A percentile compares a stretch with the other conserved stretches of the same genome.
These are phyloP conservation scores for Gossypium longicalyx DNA, from an alignment of 345 rosid genomes.

Conservation along the genomic window DNA sequence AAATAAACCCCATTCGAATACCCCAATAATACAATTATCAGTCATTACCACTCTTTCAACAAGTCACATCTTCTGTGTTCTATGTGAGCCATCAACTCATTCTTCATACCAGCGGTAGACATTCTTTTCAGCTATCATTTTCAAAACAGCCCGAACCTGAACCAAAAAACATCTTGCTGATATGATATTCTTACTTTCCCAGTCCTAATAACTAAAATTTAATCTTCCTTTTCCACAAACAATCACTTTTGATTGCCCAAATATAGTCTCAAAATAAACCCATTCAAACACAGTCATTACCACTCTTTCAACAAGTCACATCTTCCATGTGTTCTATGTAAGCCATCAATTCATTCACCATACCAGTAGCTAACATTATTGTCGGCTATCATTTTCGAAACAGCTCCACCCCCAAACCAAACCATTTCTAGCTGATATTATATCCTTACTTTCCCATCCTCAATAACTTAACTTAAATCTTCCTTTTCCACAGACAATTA, in stretches of 20 bases:
- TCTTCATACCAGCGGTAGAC: background rate
- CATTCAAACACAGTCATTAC: too few relatives aligned
- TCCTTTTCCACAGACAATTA: background rate
- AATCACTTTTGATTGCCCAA: too few relatives aligned
- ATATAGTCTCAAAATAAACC: too few relatives aligned
- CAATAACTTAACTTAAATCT: background rate
- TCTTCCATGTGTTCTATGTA: background rate
- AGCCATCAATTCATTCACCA: background rate
- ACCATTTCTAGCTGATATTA: background rate
- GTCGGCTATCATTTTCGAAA: background rate
- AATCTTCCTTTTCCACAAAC: background rate
- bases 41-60: background rate
- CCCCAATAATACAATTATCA: too few relatives aligned
- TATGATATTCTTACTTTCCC: background rate
- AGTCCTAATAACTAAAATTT: background rate
- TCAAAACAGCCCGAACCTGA: background rate
- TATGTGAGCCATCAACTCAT: slow-evolving; percentile 1
- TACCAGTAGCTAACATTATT: background rate
- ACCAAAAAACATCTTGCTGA: background rate
- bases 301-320: background rate
- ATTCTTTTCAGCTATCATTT: background rate
- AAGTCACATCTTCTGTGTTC: background rate
- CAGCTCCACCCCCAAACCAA: background rate
- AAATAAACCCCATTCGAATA: too few relatives aligned
- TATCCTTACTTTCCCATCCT: background rate